phyloP scores from a whole-genome alignment of 2,329 filamentous ascomycete species.

The Teratosphaeria pseudoeucalypti region DNA sequence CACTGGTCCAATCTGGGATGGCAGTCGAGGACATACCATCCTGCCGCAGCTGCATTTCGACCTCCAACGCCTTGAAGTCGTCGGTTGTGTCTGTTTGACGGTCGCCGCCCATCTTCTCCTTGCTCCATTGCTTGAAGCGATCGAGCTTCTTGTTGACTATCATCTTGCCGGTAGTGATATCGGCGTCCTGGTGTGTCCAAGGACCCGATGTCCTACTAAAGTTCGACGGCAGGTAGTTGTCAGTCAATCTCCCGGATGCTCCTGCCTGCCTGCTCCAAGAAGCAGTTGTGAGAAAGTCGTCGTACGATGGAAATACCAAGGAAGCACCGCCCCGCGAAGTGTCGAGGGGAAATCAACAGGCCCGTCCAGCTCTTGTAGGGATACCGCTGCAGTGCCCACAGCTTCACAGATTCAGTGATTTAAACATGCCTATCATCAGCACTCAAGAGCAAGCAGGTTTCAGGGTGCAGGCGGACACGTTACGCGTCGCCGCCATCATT shows the following conservation, averaged over 20 bases:
- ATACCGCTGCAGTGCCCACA: neutral
- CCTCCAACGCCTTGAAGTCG: slow-evolving; percentile 81
- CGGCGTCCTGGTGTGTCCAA: neutral
- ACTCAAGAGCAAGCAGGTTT: neutral
- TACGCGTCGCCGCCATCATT: neutral
- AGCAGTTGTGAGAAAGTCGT: neutral
- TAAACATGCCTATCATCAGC: neutral
- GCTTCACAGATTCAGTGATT: neutral
- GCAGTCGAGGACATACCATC: slow-evolving; percentile 52
- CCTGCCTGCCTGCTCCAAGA: neutral
- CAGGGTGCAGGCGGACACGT: neutral
- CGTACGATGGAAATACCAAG: neutral
- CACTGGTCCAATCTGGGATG: neutral
- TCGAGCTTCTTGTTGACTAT: slow-evolving; percentile 80
- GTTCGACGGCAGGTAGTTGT: neutral
- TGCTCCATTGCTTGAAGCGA: slow-evolving; percentile 95
- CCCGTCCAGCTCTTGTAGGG: neutral
- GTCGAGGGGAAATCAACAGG: neutral
- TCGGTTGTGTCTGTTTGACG: slow-evolving; percentile 78
- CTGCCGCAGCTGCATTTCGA: slow-evolving; percentile 80
- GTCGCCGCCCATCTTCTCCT: slow-evolving; percentile 90
- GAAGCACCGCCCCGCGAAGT: neutral
- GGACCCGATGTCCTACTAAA: neutral
- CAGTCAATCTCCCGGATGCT: neutral
- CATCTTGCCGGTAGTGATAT: slow-evolving; percentile 18